Percentiles rank a stretch among this genome's conserved stretches.
Evolutionary conservation across 257 asterid species (phyloP).

Genomic region (Solanum clarkiae): DNA sequence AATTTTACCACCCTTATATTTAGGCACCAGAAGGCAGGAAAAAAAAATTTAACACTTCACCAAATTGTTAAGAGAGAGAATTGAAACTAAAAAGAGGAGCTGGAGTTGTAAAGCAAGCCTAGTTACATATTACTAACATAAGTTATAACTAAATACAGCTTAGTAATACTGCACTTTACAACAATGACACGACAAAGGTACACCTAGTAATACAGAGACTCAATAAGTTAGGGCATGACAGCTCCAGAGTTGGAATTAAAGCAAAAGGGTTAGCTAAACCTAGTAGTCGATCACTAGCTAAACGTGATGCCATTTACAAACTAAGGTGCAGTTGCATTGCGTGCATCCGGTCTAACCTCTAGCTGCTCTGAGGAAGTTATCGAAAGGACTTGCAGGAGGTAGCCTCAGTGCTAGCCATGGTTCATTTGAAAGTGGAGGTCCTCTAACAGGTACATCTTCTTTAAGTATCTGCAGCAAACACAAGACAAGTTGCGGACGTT

Average conservation of each 20-base stretch:
- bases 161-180: not conserved
- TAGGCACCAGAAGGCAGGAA: not conserved
- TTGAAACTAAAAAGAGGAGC: not conserved
- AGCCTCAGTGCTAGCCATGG: slow-evolving; percentile 69
- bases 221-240: not conserved
- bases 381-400: slow-evolving; percentile 98
- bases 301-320: not conserved
- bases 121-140: not conserved
- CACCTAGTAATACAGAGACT: not conserved
- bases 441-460: slow-evolving; percentile 18
- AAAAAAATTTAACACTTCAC: not conserved
- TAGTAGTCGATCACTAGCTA: not conserved
- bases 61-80: not conserved
- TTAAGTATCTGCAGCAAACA: slow-evolving; percentile 22
- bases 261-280: not conserved
- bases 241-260: not conserved
- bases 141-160: not conserved
- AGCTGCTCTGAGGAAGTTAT: slow-evolving; percentile 96
- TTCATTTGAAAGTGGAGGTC: slow-evolving; percentile 19
- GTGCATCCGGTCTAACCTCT: slow-evolving; percentile 47
- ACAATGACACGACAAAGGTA: not conserved
- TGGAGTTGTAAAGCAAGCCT: not conserved
- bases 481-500: not conserved
- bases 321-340: not conserved
- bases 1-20: too few species aligned